Conservation (phyloP, 2,329 filamentous ascomycete species). For the Botrytis porri region DNA sequence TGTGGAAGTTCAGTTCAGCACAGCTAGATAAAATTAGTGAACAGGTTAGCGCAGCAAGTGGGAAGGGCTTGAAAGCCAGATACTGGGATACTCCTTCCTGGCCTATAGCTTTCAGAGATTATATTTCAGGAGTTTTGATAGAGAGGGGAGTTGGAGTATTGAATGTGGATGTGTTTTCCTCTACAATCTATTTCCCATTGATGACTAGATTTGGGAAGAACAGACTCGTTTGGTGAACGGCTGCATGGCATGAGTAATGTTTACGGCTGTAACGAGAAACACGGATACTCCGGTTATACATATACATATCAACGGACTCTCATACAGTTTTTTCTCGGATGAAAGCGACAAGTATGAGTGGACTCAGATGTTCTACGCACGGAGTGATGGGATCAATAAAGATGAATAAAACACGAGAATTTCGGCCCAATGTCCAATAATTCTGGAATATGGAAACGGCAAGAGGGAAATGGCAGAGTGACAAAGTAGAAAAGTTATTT, state of each 20-base stretch:
- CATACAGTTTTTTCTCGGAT: background rate
- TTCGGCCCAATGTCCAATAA: background rate
- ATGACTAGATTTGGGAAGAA: background rate
- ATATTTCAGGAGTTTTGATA: constrained; percentile 42
- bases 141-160: constrained; percentile 42
- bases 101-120: constrained; percentile 40
- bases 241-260: background rate
- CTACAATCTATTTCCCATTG: background rate
- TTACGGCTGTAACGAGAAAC: background rate
- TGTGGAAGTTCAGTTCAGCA: constrained; percentile 20
- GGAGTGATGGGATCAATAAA: background rate
- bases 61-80: constrained; percentile 40
- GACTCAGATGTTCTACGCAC: background rate
- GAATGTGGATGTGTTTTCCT: constrained; percentile 41
- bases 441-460: background rate
- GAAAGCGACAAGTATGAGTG: background rate
- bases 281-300: background rate
- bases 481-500: background rate
- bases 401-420: background rate
- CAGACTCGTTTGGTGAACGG: background rate
- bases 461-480: background rate
- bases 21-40: constrained; percentile 29
- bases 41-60: constrained; percentile 37
- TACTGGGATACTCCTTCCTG: constrained; percentile 46
- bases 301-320: background rate